A percentile compares a stretch with the other conserved stretches of the same genome.
phyloP scores from a whole-genome alignment of 345 rosid species.

The Brassica juncea region DNA sequence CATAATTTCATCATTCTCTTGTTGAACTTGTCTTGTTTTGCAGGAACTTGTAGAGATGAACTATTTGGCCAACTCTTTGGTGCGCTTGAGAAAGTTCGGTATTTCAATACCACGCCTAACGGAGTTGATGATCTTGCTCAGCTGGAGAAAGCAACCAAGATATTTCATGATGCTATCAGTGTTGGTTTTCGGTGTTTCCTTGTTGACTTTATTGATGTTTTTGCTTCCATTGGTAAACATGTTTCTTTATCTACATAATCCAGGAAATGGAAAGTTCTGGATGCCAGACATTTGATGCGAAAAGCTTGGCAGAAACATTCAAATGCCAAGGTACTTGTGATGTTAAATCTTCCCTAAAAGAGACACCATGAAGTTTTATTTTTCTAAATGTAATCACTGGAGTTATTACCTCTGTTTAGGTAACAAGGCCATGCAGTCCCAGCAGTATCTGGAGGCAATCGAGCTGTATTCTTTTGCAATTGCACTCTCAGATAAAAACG shows the following conservation, averaged over 20 bases:
- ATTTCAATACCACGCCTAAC: constrained; percentile 51
- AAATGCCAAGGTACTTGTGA: constrained; percentile 57
- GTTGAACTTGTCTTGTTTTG: constrained; percentile 4
- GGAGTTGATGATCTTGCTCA: constrained; percentile 69
- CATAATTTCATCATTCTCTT: not conserved
- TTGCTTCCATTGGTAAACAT: not conserved
- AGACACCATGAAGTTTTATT: not conserved
- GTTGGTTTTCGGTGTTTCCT: constrained; percentile 42
- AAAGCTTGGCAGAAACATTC: constrained; percentile 65
- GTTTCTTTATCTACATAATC: constrained; percentile 16
- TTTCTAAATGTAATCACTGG: not conserved
- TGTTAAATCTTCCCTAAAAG: not conserved
- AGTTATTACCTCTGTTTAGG: constrained; percentile 45
- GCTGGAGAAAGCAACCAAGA: constrained; percentile 65
- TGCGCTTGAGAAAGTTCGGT: constrained; percentile 76
- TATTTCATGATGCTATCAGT: constrained; percentile 72
- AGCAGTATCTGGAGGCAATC: constrained; percentile 66
- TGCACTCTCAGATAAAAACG: constrained; percentile 61
- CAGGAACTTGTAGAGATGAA: constrained; percentile 76
- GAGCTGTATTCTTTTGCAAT: constrained; percentile 77
- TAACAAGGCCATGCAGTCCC: constrained; percentile 79
- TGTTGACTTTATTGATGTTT: not conserved
- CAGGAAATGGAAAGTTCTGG: constrained; percentile 85
- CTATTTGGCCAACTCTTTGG: constrained; percentile 74
- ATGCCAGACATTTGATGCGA: constrained; percentile 50